Evolutionary conservation across 176 grass and related monocot species (phyloP).

Genomic region (Stipa capillata): DNA sequence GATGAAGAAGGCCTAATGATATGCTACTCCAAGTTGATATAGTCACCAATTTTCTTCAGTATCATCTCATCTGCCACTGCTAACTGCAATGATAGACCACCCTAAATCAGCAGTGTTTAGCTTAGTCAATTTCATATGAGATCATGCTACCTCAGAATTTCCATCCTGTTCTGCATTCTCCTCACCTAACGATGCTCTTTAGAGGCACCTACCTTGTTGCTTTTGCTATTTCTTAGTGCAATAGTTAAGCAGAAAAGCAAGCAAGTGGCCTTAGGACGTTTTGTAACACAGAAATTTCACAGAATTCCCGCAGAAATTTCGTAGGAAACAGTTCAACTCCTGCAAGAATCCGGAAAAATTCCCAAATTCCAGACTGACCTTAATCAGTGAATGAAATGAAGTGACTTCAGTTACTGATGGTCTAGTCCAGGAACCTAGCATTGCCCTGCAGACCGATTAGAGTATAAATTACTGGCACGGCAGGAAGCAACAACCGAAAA

Average conservation of each 20-base stretch:
- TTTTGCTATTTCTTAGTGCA: neutral
- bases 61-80: neutral
- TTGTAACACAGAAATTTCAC: too few relatives aligned
- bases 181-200: neutral
- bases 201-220: neutral
- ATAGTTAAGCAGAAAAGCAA: neutral
- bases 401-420: neutral
- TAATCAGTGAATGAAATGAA: neutral
- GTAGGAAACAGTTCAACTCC: too few relatives aligned
- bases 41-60: neutral
- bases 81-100: conserved; percentile 13
- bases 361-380: too few relatives aligned
- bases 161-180: neutral
- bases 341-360: too few relatives aligned
- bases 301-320: too few relatives aligned
- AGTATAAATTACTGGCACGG: too few relatives aligned
- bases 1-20: neutral
- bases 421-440: neutral
- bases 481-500: conserved; percentile 18
- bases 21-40: conserved; percentile 3
- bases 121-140: neutral
- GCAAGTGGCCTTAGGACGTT: neutral
- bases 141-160: neutral
- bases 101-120: neutral
- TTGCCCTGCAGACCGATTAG: neutral